Percentiles rank a stretch among this genome's conserved stretches.
phyloP scores from a whole-genome alignment of 148 eudicot species.

The Tetragonia tetragonoides region DNA sequence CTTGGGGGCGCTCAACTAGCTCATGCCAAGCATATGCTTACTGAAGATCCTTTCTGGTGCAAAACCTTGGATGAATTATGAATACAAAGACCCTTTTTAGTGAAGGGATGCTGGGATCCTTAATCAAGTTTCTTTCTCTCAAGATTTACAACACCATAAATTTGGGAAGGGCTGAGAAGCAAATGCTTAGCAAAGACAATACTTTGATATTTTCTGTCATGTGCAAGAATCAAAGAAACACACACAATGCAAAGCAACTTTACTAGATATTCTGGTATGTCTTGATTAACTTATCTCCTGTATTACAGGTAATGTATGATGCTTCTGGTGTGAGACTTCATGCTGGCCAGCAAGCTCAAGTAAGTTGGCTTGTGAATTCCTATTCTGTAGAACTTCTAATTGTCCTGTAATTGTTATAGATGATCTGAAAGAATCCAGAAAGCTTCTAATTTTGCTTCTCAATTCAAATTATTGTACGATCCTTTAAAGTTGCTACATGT shows the following conservation, averaged over 20 bases:
- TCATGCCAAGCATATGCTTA: not conserved
- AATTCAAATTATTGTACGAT: not conserved
- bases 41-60: not conserved
- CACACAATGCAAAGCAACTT: not conserved
- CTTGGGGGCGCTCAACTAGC: not conserved
- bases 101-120: not conserved
- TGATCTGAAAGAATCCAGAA: not conserved
- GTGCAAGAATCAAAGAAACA: not conserved
- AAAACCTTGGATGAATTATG: not conserved
- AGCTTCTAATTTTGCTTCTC: not conserved
- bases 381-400: not conserved
- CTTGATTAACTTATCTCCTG: conserved; percentile 1
- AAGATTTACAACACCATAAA: not conserved
- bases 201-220: not conserved
- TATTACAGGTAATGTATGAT: conserved; percentile 76
- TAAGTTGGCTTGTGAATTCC: conserved; percentile 32
- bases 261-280: not conserved
- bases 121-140: conserved; percentile 1
- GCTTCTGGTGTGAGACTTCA: conserved; percentile 84
- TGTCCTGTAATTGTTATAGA: not conserved
- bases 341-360: conserved; percentile 95
- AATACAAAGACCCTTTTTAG: not conserved
- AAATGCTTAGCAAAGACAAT: not conserved
- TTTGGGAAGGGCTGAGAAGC: not conserved
- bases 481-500: not conserved